Conservation (phyloP, 768 basidiomycete species). For the Podaxis carcinomalis region DNA sequence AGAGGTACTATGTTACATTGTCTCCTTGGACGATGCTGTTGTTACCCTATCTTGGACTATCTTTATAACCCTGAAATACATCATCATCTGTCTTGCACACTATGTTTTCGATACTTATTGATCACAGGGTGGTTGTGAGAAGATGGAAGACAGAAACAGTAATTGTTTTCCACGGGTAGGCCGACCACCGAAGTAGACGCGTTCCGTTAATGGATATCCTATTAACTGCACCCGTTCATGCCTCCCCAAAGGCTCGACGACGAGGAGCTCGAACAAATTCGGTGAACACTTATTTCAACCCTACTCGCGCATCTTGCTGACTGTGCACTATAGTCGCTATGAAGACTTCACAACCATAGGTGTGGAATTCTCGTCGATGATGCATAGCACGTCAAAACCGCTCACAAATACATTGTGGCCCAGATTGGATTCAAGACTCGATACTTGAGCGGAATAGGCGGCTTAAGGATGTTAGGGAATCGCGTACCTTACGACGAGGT, state of each 20-base stretch:
- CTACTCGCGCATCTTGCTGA: background rate
- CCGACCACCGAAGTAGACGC: background rate
- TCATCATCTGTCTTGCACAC: background rate
- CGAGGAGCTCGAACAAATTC: constrained; percentile 64
- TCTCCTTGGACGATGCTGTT: background rate
- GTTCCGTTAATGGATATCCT: background rate
- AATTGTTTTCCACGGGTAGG: constrained; percentile 2
- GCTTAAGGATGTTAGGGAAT: constrained; percentile 51
- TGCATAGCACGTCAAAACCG: constrained; percentile 1
- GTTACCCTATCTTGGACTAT: constrained; percentile 10
- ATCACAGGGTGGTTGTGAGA: background rate
- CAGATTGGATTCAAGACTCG: constrained; percentile 98
- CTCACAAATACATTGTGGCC: background rate
- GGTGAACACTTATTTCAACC: constrained; percentile 32
- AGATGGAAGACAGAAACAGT: background rate
- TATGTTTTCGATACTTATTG: background rate
- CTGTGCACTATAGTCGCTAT: constrained; percentile 60
- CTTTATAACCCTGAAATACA: background rate
- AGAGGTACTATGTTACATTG: constrained; percentile 1
- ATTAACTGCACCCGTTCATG: constrained; percentile 22
- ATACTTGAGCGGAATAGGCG: constrained; percentile 83
- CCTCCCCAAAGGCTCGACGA: constrained; percentile 51
- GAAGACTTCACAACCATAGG: constrained; percentile 96
- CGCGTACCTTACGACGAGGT: constrained; percentile 37
- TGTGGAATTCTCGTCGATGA: constrained; percentile 28